These are phyloP conservation scores for Hypoxylon sp. DNA, from an alignment of 2,329 filamentous ascomycete genomes.

Conservation along the genomic window DNA sequence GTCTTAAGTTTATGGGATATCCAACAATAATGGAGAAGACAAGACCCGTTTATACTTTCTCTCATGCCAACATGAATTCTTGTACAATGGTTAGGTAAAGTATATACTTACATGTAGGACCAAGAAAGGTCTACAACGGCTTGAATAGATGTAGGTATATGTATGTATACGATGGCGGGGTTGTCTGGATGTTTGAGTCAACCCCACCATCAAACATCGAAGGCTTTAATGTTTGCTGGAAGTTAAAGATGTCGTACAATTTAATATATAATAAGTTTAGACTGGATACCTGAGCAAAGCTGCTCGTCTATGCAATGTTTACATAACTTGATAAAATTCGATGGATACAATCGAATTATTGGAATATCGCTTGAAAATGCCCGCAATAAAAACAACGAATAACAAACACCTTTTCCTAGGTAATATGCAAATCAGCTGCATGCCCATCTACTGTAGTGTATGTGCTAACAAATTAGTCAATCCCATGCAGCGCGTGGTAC, in stretches of 20 bases:
- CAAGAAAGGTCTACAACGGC: too few relatives aligned
- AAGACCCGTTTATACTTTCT: too few relatives aligned
- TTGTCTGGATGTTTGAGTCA: neutral
- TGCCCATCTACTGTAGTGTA: neutral
- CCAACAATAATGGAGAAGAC: too few relatives aligned
- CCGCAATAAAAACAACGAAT: conserved; percentile 4
- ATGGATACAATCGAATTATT: neutral
- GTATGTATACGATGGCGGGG: neutral
- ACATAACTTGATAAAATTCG: too few relatives aligned
- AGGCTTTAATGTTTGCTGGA: neutral
- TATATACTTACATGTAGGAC: neutral
- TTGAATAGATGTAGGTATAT: too few relatives aligned
- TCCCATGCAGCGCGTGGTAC: conserved; percentile 5
- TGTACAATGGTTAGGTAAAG: neutral
- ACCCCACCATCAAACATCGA: conserved; percentile 7
- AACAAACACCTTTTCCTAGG: neutral
- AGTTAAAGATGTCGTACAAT: neutral
- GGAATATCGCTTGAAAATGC: neutral
- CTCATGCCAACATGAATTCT: too few relatives aligned
- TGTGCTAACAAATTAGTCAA: conserved; percentile 8
- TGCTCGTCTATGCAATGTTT: neutral
- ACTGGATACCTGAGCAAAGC: neutral
- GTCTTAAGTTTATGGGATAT: neutral
- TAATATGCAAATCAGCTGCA: conserved; percentile 4
- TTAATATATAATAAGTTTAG: neutral